Percentiles rank a stretch among this genome's conserved stretches.
Evolutionary conservation across 2,329 filamentous ascomycete species (phyloP).

Genomic region (Verticillium alfalfae): DNA sequence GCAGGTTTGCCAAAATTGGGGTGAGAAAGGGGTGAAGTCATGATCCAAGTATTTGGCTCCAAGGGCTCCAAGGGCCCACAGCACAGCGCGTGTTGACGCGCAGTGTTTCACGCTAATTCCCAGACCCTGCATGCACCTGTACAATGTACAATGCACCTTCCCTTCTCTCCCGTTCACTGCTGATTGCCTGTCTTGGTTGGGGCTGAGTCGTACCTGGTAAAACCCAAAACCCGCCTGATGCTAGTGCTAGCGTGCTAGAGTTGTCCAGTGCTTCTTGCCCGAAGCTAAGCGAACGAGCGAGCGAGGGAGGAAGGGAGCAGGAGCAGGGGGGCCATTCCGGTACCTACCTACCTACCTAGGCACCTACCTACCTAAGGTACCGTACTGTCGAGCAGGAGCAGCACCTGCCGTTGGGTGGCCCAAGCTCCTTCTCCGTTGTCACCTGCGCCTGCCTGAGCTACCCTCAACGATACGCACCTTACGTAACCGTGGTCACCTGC

Average conservation of each 20-base stretch:
- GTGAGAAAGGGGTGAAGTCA: neutral
- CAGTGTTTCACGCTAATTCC: neutral
- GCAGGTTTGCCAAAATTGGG: neutral
- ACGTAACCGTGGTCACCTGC: neutral
- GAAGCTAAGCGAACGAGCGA: no score
- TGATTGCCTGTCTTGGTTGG: neutral
- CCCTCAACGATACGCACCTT: neutral
- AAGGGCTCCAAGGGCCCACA: neutral
- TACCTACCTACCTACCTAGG: no score
- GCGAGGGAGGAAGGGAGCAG: no score
- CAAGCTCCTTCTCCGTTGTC: neutral
- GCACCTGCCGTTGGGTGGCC: neutral
- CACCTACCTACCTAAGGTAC: no score
- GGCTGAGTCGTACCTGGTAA: neutral
- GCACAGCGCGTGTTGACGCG: neutral
- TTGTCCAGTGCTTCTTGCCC: no score
- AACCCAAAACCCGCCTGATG: no score
- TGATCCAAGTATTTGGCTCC: neutral
- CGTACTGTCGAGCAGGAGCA: no score
- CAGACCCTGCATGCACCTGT: neutral
- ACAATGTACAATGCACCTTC: no score
- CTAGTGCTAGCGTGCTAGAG: no score
- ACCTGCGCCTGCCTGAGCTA: neutral
- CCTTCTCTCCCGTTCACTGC: neutral
- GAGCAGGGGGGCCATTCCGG: no score